Evolutionary conservation across 192 early-diverging fungal genomes (phyloP), one percentile per base, ranked within the genome.

Genomic region (Coemansia sp.): DNA sequence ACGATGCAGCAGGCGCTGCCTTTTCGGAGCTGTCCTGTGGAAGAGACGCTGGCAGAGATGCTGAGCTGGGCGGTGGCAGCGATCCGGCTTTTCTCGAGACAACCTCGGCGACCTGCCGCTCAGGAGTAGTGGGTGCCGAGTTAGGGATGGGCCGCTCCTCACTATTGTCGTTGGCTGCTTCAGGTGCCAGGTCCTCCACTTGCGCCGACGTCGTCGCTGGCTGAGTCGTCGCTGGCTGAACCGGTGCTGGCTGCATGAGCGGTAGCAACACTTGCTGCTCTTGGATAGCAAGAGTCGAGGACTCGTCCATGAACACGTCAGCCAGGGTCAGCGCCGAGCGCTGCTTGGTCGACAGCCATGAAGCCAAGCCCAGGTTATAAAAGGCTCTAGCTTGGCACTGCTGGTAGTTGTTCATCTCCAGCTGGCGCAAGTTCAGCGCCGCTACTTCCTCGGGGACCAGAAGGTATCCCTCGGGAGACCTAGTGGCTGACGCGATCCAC

Each of bases 241-340:
- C 4, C 17, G 28, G 4, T 28, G 44, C 44, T 6, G 13, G 28
- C 32, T 46, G 23, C 8, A 28, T 33, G 10, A 39, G 49, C 50
- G 40, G 57, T 17, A 58, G 57, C 37, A 39, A 37, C 55, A 39
- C 23, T 37, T 57, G 52, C 46, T 10, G 37, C 39, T 16, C 35
- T 10, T 52, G 49, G 49, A 52, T 52, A 21, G 49, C 49, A 7
- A 52, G 49, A 52, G 49, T 55, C 35, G 55, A 40, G 13, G 59
- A 21, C 32, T 82, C 75, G 9, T 77, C 80, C 14, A 74, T 77
- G 40, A 66, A 70, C 14, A 82, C 21, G 47, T 82, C 80, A 3
- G 64, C 68, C 10, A 82, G 72, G 47, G 80, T 77, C 69, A 82
- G 63, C 11, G 21, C 50, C 19, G 66, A 66, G 46, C 80, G 80